Evolutionary conservation across 108 stramenopile species (phyloP), one percentile per base, ranked within the genome.

Genomic region (Pseudonitzschia multistriata): DNA sequence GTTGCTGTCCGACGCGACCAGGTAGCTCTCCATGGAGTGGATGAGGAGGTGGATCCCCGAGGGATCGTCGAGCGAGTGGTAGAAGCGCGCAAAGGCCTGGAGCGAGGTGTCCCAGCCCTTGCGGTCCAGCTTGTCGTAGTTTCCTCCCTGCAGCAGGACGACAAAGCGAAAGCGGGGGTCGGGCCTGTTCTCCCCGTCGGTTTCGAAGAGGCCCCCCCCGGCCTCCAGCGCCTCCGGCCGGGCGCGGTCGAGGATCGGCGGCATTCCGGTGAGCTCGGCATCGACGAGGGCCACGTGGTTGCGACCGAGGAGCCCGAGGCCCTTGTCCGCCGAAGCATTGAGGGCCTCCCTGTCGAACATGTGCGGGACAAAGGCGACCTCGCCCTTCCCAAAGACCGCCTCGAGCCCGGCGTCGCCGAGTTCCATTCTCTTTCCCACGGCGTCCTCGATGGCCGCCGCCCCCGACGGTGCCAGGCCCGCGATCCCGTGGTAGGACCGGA

Each of bases 21-120:
- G 39, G 27, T 72, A 72, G 17, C 49, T 65, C 39, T 72, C 71
- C 33, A 72, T 72, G 5, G 71, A 63, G 22, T 72, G 71, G 33
- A 72, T 72, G 24, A 53, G 37, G 3, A 72, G 40, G 34, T 72
- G 71, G 10, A 65, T 62, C 3, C 40, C 13, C 19, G 68, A 68
- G 3, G 49, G 42, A 24, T 49, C 52, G 7, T 68, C 68, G 4
- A 56, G 34, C 10, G 50, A 37, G n/a, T 72, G 24, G 28, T 72
- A 72, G 53, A 72, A 72, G 4, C 37, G 62, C 22, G 25, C 61
- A 65, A 65, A 72, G 8, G 71, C 71, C 31, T 72, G 71, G 10
- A 72, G 5, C n/a, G 71, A 72, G 5, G 71, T 72, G 27, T 72
- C 71, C 71, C 71, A 72, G 52, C 71, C 71, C 27, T 72, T 72